Evolutionary conservation across 177 flowering plant genomes (phyloP).

Genomic region (Telopea speciosissima): DNA sequence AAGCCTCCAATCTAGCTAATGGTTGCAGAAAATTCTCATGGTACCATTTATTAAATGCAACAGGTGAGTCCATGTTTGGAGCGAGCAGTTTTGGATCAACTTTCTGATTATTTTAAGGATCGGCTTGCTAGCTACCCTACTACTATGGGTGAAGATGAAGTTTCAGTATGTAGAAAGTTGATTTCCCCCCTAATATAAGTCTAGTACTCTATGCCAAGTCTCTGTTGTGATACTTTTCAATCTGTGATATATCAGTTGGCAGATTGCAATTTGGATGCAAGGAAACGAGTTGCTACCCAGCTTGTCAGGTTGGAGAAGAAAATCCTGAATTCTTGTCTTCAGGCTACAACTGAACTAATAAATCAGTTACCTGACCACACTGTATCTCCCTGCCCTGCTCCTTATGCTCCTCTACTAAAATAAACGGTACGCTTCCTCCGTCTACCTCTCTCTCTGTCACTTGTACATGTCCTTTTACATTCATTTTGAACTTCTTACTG

Average conservation of each 20-base stretch:
- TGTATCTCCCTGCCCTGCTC: slow-evolving; percentile 94
- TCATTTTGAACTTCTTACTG: background rate
- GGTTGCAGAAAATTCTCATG: background rate
- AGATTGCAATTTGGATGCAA: slow-evolving; percentile 56
- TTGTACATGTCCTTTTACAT: background rate
- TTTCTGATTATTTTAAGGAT: slow-evolving; percentile 55
- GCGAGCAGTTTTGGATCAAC: slow-evolving; percentile 87
- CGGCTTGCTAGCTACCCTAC: slow-evolving; percentile 86
- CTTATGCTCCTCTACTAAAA: slow-evolving; percentile 75
- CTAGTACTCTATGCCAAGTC: slow-evolving; percentile 4
- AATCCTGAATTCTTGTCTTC: slow-evolving; percentile 69
- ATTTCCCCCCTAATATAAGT: background rate
- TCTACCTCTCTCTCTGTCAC: slow-evolving; percentile 13
- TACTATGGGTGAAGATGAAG: slow-evolving; percentile 63
- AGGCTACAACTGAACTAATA: slow-evolving; percentile 57
- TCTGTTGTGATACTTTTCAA: slow-evolving; percentile 3
- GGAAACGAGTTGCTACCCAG: slow-evolving; percentile 86
- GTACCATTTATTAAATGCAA: slow-evolving; percentile 6
- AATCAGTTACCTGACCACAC: slow-evolving; percentile 71
- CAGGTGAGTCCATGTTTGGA: slow-evolving; percentile 96
- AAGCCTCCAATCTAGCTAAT: background rate
- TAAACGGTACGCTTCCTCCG: slow-evolving; percentile 30
- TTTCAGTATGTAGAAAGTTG: slow-evolving; percentile 41
- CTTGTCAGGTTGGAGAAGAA: slow-evolving; percentile 88
- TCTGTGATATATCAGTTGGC: slow-evolving; percentile 46